Conservation (phyloP, 1,139 yeast species). For the Schizosaccharomyces versatilis region DNA sequence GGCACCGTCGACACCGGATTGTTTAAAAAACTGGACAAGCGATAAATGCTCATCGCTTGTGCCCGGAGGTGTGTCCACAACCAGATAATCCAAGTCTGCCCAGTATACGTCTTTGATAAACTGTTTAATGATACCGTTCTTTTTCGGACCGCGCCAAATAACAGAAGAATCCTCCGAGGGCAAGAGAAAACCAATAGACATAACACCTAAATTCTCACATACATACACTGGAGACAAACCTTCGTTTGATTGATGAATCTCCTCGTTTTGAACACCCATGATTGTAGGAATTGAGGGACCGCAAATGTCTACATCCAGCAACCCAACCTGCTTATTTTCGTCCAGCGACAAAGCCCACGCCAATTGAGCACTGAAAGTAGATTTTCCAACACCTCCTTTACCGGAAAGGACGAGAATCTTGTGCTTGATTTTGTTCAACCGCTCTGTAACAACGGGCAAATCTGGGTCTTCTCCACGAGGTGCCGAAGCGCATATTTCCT, state of each 20-base stretch:
- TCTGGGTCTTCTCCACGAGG: slow-evolving; percentile 97
- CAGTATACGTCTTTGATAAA: slow-evolving; percentile 88
- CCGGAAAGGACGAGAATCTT: slow-evolving; percentile 77
- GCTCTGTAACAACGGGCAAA: slow-evolving; percentile 48
- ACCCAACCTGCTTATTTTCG: slow-evolving; percentile 70
- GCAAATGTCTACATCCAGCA: slow-evolving; percentile 91
- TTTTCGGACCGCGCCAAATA: slow-evolving; percentile 93
- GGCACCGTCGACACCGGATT: slow-evolving; percentile 88
- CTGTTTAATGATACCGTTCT: slow-evolving; percentile 79
- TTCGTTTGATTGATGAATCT: slow-evolving; percentile 65
- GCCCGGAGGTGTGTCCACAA: slow-evolving; percentile 96
- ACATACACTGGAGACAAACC: slow-evolving; percentile 97
- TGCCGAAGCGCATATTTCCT: slow-evolving; percentile 62
- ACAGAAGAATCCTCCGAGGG: slow-evolving; percentile 87
- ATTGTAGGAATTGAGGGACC: slow-evolving; percentile 92
- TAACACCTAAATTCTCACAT: slow-evolving; percentile 79
- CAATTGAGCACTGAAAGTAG: slow-evolving; percentile 83
- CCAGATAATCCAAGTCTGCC: slow-evolving; percentile 77
- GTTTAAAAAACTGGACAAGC: slow-evolving; percentile 69
- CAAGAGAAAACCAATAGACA: slow-evolving; percentile 88
- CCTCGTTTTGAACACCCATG: slow-evolving; percentile 79
- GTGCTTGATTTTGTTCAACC: slow-evolving; percentile 50
- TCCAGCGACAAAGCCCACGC: slow-evolving; percentile 92
- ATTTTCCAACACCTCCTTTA: slow-evolving; percentile 96
- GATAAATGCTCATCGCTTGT: slow-evolving; percentile 93